Evolutionary conservation across 169 alveolate species (phyloP).

Genomic region (Babesia sp.): DNA sequence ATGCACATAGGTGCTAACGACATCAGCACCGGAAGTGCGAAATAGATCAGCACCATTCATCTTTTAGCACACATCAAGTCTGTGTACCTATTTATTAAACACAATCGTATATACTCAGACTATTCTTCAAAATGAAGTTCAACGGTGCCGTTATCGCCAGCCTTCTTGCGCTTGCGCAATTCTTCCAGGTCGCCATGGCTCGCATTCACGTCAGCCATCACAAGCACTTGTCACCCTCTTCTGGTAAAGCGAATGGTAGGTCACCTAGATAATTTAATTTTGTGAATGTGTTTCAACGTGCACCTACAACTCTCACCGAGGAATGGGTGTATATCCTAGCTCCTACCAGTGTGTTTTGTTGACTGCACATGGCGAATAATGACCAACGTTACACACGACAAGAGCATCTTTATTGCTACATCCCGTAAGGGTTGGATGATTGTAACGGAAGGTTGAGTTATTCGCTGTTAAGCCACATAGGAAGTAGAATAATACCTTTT

Average conservation of each 20-base stretch:
- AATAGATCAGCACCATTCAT: background rate
- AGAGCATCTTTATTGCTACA: no score
- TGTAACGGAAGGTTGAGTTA: no score
- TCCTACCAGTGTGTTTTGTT: no score
- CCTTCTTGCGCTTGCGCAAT: constrained; percentile 15
- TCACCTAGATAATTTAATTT: no score
- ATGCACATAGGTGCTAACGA: constrained; percentile 39
- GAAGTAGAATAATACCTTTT: no score
- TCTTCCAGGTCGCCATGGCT: background rate
- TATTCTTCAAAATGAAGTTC: constrained; percentile 2
- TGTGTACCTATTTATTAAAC: background rate
- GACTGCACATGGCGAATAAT: no score
- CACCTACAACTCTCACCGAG: no score
- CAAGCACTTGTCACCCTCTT: constrained; percentile 14
- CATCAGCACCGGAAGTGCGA: background rate
- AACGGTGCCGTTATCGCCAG: background rate
- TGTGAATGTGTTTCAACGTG: no score
- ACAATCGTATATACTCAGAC: background rate
- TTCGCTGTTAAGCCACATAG: no score
- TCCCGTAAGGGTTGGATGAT: no score
- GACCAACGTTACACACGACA: no score
- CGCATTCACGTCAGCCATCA: background rate
- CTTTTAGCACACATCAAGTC: background rate
- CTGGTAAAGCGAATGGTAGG: background rate
- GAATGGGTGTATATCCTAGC: no score